A percentile compares a stretch with the other conserved stretches of the same genome.
Conservation (phyloP, 192 early-diverging fungal genomes). For the Umbelopsis sp. region DNA sequence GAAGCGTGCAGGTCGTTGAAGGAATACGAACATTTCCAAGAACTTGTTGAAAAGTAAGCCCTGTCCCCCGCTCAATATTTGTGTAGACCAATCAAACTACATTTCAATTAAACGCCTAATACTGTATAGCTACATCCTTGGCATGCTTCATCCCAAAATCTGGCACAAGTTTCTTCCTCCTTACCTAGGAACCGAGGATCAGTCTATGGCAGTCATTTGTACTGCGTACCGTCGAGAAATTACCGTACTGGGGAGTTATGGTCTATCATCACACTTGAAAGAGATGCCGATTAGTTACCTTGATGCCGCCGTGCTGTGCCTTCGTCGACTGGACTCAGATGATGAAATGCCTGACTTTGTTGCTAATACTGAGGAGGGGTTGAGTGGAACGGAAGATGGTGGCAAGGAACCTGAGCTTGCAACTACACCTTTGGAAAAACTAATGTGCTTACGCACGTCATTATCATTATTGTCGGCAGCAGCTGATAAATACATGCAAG, state of each 20-base stretch:
- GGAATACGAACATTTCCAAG: constrained; percentile 54
- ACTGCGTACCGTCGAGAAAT: constrained; percentile 39
- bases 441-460: constrained; percentile 44
- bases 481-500: constrained; percentile 44
- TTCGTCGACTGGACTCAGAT: constrained; percentile 35
- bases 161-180: constrained; percentile 51
- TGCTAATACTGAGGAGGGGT: background rate
- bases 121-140: constrained; percentile 38
- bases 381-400: constrained; percentile 7
- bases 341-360: constrained; percentile 9
- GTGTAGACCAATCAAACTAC: too few relatives aligned
- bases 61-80: too few relatives aligned
- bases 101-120: background rate
- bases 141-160: constrained; percentile 54
- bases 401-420: constrained; percentile 16
- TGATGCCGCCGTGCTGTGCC: constrained; percentile 37
- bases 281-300: constrained; percentile 41
- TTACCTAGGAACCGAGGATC: constrained; percentile 43
- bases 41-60: constrained; percentile 58
- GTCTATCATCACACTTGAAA: constrained; percentile 40
- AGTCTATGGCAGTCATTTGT: constrained; percentile 41
- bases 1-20: constrained; percentile 35
- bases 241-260: constrained; percentile 38
- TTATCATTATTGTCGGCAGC: constrained; percentile 46
- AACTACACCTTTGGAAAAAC: constrained; percentile 56